Conservation (phyloP, 129 eudicot genomes). For the Scalesia atractyloides region DNA sequence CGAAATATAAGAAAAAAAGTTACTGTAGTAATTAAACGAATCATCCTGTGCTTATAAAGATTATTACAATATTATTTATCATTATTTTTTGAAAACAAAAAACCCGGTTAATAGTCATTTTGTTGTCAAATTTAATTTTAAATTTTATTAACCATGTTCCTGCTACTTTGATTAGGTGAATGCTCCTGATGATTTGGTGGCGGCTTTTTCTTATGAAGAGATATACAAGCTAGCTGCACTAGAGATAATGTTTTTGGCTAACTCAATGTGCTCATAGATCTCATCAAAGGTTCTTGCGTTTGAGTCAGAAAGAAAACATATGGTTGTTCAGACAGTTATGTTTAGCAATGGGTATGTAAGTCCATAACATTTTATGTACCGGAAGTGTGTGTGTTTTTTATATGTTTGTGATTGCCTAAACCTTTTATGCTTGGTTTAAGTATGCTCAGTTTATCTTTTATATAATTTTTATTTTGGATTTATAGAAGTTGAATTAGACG, state of each 20-base stretch:
- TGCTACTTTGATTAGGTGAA: constrained; percentile 38
- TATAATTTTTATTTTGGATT: neutral
- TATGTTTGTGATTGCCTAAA: constrained; percentile 2
- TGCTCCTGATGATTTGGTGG: constrained; percentile 29
- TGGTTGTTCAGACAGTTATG: neutral
- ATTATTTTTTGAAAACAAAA: too few species aligned
- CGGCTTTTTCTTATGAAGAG: constrained; percentile 49
- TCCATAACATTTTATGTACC: neutral
- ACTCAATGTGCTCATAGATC: constrained; percentile 4
- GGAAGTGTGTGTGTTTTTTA: neutral
- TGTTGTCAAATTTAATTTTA: neutral
- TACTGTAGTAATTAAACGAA: too few species aligned
- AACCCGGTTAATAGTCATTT: too few species aligned
- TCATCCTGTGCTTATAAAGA: too few species aligned
- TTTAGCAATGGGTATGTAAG: constrained; percentile 3
- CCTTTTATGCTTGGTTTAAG: constrained; percentile 16
- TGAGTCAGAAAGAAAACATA: neutral
- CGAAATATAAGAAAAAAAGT: too few species aligned
- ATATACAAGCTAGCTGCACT: constrained; percentile 62
- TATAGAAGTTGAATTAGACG: too few species aligned
- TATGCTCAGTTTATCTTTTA: neutral
- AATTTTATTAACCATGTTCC: neutral
- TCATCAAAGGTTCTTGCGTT: neutral
- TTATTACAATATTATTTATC: too few species aligned
- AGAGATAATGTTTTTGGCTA: constrained; percentile 56